Evolutionary conservation across 345 rosid species (phyloP), one percentile per base, ranked within the genome.

Genomic region (Limnanthes douglasii): DNA sequence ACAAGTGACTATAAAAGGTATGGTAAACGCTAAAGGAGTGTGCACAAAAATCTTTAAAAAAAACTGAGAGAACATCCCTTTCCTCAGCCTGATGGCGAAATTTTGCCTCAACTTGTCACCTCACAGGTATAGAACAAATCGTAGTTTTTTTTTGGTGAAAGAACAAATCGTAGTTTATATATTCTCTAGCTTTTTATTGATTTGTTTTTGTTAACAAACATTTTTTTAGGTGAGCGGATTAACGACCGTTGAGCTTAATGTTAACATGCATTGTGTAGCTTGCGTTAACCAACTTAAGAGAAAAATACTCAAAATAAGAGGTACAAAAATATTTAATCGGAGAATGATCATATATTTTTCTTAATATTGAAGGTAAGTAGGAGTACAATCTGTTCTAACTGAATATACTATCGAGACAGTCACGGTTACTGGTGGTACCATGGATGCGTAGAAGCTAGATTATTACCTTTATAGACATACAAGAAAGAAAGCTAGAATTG

Each of bases 261-360:
- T 85, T 27, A 72, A 75, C 62, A 90, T 90, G 98, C 96, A 90
- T 37, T 90, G 96, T 25, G 73, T 72, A 45, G 93, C 88, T 44
- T 90, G 98, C 54, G 96, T 96, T 5, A 88, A 70, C 33, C 96
- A 80, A 52, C 88, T 90, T 13, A 77, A 57, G 65, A 72, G 43
- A 53, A 85, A 73, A 59, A 84, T 90, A 44, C 73, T 85, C 43
- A 72, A 90, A 75, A 85, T 90, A 94, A 75, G 75, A 75, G 98
- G 96, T 84, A 58, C 19, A 30, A 24, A 17, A 18, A 36, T 3
- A n/a, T 34, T 4, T 14, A 25, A 8, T 17, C n/a, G n/a, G n/a
- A n/a, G n/a, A n/a, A n/a, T n/a, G n/a, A n/a, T n/a, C n/a, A n/a
- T n/a, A n/a, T n/a, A n/a, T n/a, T n/a, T n/a, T n/a, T n/a, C n/a